Base-by-base conservation (phyloP, 2,329 filamentous ascomycete species). In the Trichoderma oligosporum region DNA sequence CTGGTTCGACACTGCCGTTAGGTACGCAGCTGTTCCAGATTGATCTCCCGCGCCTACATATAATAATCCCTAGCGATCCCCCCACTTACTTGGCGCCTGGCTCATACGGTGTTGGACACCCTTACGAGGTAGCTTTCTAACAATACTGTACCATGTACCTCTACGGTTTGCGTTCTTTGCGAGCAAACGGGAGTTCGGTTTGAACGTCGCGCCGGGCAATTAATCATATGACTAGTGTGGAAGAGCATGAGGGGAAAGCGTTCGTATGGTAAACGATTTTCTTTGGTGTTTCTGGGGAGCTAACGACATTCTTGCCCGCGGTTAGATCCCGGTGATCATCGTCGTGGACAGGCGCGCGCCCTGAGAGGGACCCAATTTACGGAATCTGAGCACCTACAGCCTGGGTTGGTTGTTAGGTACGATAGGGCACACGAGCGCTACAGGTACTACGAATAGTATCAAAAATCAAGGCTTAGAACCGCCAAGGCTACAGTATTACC, bases 31-130 rank as follows among this genome's bases (percentile, higher is more conserved):
- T 46, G 56, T 58, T 60, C 59, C 59, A 60, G 56, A 60, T 60
- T 60, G 55, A 60, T 60, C 56, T 58, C 59, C 54, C 54, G 54
- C 54, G 45, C 36, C 54, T 57, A 55, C 52, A 46, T 31, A n/a
- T n/a, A n/a, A n/a, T 46, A 22, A 55, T 55, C 39, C 52, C 29
- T 38, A 55, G 52, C 52, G n/a, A 7, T 18, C 39, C 51, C 51
- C 52, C 27, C 16, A 20, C 11, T 27, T 12, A 45, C 41, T 46
- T 55, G 52, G 41, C 52, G 51, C 41, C 11, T 35, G 33, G 46
- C 47, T 51, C 33, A 51, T 24, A 51, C 22, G 47, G 35, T 51
- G 33, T 16, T 39, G 6, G 20, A 36, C 39, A n/a, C 39, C 41
- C 41, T 31, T 29, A 55, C 22, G 12, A 45, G 52, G 41, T 41